Evolutionary conservation across 495 filamentous ascomycete genomes (phyloP).

Genomic region (Neurospora hispaniola): DNA sequence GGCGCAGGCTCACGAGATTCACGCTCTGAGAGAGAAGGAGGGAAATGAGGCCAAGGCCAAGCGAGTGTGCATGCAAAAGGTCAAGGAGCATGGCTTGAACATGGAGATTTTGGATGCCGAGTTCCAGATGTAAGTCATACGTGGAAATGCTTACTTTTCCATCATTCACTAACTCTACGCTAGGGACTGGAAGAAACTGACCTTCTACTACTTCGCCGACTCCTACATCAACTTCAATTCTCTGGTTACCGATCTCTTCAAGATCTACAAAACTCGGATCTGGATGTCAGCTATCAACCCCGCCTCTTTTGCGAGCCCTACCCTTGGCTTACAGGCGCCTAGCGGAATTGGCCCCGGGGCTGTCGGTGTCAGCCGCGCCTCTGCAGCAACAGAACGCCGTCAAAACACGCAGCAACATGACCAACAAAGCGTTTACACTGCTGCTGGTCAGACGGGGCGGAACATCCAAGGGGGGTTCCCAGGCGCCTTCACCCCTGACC

Average conservation of each 20-base stretch:
- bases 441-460: constrained; percentile 24
- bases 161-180: constrained; percentile 6
- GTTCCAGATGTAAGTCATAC: constrained; percentile 78
- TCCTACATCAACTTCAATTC: constrained; percentile 98
- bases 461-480: constrained; percentile 28
- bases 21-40: constrained; percentile 83
- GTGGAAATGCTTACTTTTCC: not conserved
- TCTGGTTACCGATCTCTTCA: constrained; percentile 93
- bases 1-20: constrained; percentile 81
- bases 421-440: constrained; percentile 12
- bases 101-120: constrained; percentile 99
- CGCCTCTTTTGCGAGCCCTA: constrained; percentile 85
- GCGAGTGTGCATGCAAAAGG: constrained; percentile 90
- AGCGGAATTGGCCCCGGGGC: constrained; percentile 53
- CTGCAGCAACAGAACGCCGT: constrained; percentile 35
- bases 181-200: constrained; percentile 98
- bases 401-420: constrained; percentile 34
- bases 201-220: constrained; percentile 97
- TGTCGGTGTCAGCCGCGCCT: constrained; percentile 34
- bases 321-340: constrained; percentile 56
- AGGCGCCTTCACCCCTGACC: constrained; percentile 26
- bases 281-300: constrained; percentile 99
- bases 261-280: constrained; percentile 96
- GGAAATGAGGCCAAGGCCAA: constrained; percentile 97
- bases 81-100: constrained; percentile 82